Evolutionary conservation across 441 rosid species (phyloP), one percentile per base, ranked within the genome.

Genomic region (Dalechampia spathulata): DNA sequence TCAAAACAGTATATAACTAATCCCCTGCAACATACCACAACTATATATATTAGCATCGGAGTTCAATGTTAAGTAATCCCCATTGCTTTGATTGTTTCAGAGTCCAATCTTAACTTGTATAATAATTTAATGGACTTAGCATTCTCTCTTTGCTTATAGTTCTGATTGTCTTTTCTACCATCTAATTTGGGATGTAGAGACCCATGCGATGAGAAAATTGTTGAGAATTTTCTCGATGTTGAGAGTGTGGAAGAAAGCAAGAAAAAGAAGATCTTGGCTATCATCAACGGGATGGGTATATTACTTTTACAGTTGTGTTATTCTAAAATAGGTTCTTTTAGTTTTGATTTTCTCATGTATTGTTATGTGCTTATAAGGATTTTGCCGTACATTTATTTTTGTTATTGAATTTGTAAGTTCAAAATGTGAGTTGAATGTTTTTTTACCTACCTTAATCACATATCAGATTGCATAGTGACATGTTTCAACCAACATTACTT

Each of bases 211-310:
- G 84, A 75, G 42, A 84, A 75, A 53, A 65, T 83, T 63, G 85
- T 83, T 36, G 86, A 83, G 72, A 81, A 78, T 36, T 90, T 90
- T 68, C 86, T 86, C 49, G 83, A 76, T 61, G 82, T 81, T 55
- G 83, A 81, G 62, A 79, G 78, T 49, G 26, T 90, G 12, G 86
- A 83, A 54, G 84, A 81, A 58, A 59, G 64, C 75, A 79, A 76
- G 62, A 86, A 76, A 75, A 56, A 17, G 34, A 83, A 78, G 70
- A 84, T 90, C 61, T 67, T 81, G 26, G 65, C 37, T 39, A 78
- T 86, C 77, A 76, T 86, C 54, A 75, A 75, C 60, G 85, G 82
- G 62, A 84, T 90, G 95, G 97, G 90, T 84, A 54, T 61, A 78
- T 61, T 61, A 51, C 40, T 62, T 20, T 10, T 16, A 54, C 36